A percentile compares a stretch with the other conserved stretches of the same genome.
Evolutionary conservation across 257 asterid genomes (phyloP).

Genomic region (Salvia hispanica): DNA sequence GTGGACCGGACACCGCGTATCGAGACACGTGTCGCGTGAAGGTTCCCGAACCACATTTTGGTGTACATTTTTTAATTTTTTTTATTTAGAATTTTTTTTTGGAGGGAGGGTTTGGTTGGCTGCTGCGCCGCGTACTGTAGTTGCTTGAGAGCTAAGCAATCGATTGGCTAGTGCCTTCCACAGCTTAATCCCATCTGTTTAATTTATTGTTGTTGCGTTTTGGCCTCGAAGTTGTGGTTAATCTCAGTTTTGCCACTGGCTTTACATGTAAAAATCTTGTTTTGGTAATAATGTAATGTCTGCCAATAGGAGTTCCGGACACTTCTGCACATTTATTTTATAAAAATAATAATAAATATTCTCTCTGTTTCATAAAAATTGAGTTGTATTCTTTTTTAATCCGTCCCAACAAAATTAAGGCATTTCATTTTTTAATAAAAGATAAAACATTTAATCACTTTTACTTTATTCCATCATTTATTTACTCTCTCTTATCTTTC

Average conservation of each 20-base stretch:
- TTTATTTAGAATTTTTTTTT: not conserved
- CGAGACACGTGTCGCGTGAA: constrained; percentile 46
- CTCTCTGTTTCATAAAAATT: no score
- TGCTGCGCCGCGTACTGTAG: constrained; percentile 16
- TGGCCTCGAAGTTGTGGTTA: constrained; percentile 16
- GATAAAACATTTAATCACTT: no score
- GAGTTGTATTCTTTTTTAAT: no score
- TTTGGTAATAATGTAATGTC: no score
- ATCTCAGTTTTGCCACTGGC: not conserved
- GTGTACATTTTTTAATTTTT: not conserved
- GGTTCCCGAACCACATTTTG: constrained; percentile 39
- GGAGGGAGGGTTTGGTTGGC: constrained; percentile 20
- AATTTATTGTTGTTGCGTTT: constrained; percentile 13
- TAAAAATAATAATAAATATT: no score
- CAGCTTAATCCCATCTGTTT: not conserved
- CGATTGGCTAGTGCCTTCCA: not conserved
- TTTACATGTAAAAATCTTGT: no score
- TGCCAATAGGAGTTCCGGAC: no score
- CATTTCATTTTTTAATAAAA: no score
- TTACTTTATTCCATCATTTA: no score
- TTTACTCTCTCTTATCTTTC: no score
- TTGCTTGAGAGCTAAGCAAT: constrained; percentile 46
- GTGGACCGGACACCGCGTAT: constrained; percentile 18
- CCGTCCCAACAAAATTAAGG: no score
- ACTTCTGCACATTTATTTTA: no score